Base-by-base conservation (phyloP, 345 rosid genomes). In the Citropsis articulata region DNA sequence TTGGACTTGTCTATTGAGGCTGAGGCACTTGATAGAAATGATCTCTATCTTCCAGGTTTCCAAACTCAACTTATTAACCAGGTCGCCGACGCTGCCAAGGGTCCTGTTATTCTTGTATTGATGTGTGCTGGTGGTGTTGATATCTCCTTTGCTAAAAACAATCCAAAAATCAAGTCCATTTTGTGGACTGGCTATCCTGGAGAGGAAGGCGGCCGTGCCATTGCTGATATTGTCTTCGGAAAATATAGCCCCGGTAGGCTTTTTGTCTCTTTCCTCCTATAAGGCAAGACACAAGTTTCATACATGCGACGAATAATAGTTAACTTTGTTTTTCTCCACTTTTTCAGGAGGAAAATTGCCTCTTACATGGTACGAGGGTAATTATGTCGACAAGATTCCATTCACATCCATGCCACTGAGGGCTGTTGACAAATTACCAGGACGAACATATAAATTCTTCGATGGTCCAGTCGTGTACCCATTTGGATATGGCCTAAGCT, bases 131-230 rank as follows among this genome's bases (percentile, higher is more conserved):
- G 91, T 18, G 85, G 89, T 1, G 66, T 92, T 0, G 97, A 90
- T 74, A 80, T 92, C 55, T 75, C 86, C 0, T 92, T 87, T 24
- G 87, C 87, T 19, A 83, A 83, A 79, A 24, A 57, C 2, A 82
- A 87, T 36, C 21, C 36, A 1, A 86, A n/a, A 12, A 81, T 90
- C 24, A 30, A 73, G 0, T 80, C 86, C 19, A 88, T 90, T 50
- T 42, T 90, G 50, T 92, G 92, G 92, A 94, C 83, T 14, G 94
- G 94, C 48, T 88, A 85, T 30, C 94, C 95, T 4, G 97, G n/a
- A 74, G 85, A 90, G 61, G 87, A 85, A 66, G 98, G 96, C 12
- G 96, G 94, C 5, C 83, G 3, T 3, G 98, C 92, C 60, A 89
- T 93, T 33, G 92, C 92, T 6, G 94, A 91, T 75, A 83, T 87